Evolutionary conservation across 805 yeast genomes (phyloP), one percentile per base, ranked within the genome.

Genomic region (Lipomyces orientalis): DNA sequence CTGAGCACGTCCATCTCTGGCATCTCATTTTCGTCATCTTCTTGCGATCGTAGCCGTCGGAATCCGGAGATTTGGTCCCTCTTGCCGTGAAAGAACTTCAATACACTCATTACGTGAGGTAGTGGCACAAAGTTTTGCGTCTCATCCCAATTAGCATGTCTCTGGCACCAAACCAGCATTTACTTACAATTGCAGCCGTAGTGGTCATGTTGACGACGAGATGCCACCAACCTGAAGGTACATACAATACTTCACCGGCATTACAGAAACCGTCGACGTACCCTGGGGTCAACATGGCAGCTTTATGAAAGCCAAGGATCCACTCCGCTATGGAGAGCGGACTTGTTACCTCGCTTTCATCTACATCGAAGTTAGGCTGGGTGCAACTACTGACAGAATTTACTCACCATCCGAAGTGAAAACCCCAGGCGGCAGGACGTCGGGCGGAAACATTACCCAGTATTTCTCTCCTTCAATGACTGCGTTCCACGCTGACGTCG

Each of bases 191-290:
- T 0, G 97, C 98, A 22, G 93, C 87, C n/a, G 88, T 82, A 54
- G 76, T 92, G 66, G 88, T 90, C 12, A 93, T 75, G 73, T 93
- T 93, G n/a, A 93, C 90, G 37, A 93, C 98, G 58, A 88, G 81
- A 81, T 93, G 98, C 98, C 98, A 93, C 98, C 98, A 93, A 0
- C 97, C 96, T n/a, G 93, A 84, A 2, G 98, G 98, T 7, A 93
- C 98, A 76, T 90, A 87, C 83, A 92, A 85, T 68, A 92, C 89
- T 76, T 93, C 96, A 5, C 93, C 94, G 0, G 92, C 89, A 71
- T 86, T 87, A 0, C 96, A 90, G 14, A 93, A 81, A 0, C 91
- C 95, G 25, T 93, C 86, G 25, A 82, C 75, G 72, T 91, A 88
- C 29, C 83, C 82, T 54, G 76, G 71, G 7, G 68, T 64, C 22